Conservation (phyloP, 1,284 basidiomycete genomes). For the Pyrrhoderma lamaoense region DNA sequence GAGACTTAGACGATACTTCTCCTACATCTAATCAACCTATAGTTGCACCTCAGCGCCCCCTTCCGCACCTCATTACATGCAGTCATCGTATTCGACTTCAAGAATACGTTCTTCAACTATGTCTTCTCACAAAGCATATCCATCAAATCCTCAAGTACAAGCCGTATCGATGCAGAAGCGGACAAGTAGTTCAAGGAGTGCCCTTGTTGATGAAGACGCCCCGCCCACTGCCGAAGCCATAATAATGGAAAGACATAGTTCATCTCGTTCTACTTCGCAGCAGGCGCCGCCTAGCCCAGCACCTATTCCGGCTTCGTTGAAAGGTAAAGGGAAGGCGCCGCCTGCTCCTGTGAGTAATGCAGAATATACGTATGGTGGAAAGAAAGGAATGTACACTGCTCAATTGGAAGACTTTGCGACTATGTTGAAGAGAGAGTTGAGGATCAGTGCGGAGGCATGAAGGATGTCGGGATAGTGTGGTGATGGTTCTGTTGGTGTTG, state of each 20-base stretch:
- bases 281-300: background rate
- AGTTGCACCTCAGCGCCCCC: no score
- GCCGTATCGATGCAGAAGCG: constrained; percentile 5
- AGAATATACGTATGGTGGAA: background rate
- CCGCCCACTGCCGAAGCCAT: constrained; percentile 7
- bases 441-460: constrained; percentile 14
- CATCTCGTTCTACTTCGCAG: background rate
- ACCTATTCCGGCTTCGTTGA: background rate
- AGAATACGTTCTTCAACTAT: no score
- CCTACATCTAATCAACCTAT: background rate
- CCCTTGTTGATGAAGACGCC: constrained; percentile 13
- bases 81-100: no score
- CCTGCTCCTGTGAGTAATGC: no score
- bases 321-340: constrained; percentile 15
- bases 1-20: constrained; percentile 10
- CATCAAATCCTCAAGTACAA: background rate
- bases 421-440: constrained; percentile 12
- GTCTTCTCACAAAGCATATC: no score
- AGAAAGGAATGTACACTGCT: constrained; percentile 11
- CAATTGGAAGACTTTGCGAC: constrained; percentile 16
- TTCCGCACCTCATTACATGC: no score
- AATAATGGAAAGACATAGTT: background rate
- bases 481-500: no score
- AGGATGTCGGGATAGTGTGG: background rate
- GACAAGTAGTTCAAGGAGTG: constrained; percentile 6